phyloP scores from a whole-genome alignment of 2,329 filamentous ascomycete genomes.

The Cryoendolithus antarcticus region DNA sequence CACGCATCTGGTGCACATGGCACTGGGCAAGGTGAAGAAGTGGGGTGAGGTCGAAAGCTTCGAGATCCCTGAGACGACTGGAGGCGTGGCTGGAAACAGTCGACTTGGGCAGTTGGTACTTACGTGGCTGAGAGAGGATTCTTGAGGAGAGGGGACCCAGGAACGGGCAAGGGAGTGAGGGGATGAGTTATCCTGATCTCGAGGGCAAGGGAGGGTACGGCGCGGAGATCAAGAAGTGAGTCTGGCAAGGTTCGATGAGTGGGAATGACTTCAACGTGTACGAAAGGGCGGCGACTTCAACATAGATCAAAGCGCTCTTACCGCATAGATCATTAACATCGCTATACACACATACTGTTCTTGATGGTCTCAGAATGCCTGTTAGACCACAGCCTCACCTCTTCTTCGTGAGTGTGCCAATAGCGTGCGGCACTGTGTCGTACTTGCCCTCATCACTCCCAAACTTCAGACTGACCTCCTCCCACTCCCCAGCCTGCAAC shows the following conservation, averaged over 20 bases:
- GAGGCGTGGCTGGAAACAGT: constrained; percentile 56
- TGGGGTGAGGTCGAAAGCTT: constrained; percentile 66
- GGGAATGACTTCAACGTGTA: constrained; percentile 1
- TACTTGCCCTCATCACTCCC: constrained; percentile 21
- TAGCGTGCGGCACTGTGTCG: constrained; percentile 23
- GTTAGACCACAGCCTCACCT: neutral
- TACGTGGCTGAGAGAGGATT: constrained; percentile 71
- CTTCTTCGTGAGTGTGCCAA: constrained; percentile 21
- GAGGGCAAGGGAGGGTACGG: constrained; percentile 55
- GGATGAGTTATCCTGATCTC: constrained; percentile 48
- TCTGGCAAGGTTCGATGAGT: neutral
- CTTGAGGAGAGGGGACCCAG: constrained; percentile 68
- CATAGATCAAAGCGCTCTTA: neutral
- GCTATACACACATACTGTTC: no score
- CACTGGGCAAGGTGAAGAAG: constrained; percentile 74
- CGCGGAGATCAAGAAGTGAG: constrained; percentile 33
- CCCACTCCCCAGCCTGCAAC: constrained; percentile 22
- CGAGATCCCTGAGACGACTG: constrained; percentile 40
- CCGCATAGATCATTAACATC: no score
- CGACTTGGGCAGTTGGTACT: constrained; percentile 78
- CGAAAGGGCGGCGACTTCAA: constrained; percentile 1
- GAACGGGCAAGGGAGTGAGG: constrained; percentile 48
- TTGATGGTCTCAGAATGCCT: no score
- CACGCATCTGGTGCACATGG: constrained; percentile 92
- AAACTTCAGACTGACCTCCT: constrained; percentile 20